Evolutionary conservation across 371 early-diverging fungal genomes (phyloP).

Genomic region (Rhizopus arrhizus): DNA sequence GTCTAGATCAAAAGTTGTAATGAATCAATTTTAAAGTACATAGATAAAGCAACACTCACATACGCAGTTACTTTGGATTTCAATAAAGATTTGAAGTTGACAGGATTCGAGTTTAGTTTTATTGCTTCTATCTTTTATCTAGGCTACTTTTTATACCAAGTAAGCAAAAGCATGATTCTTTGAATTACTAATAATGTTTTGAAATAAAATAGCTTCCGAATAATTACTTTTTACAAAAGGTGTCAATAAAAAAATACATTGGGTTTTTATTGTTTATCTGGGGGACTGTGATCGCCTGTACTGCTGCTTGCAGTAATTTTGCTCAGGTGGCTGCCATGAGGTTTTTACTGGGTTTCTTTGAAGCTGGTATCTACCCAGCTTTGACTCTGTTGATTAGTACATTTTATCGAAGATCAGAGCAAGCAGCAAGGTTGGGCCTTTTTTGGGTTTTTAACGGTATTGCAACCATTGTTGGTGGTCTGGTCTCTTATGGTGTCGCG

Average conservation of each 20-base stretch:
- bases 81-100: slow-evolving; percentile 31
- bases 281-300: slow-evolving; percentile 38
- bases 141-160: slow-evolving; percentile 45
- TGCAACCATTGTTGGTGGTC: slow-evolving; percentile 63
- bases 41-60: slow-evolving; percentile 49
- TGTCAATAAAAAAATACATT: slow-evolving; percentile 38
- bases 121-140: slow-evolving; percentile 44
- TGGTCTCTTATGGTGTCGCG: slow-evolving; percentile 61
- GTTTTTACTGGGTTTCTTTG: slow-evolving; percentile 36
- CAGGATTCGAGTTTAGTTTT: slow-evolving; percentile 35
- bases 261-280: slow-evolving; percentile 38
- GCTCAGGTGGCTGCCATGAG: slow-evolving; percentile 43
- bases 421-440: slow-evolving; percentile 39
- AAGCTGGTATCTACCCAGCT: slow-evolving; percentile 34
- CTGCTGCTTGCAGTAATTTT: slow-evolving; percentile 34
- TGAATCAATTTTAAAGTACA: slow-evolving; percentile 26
- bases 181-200: neutral
- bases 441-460: slow-evolving; percentile 52
- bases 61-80: slow-evolving; percentile 38
- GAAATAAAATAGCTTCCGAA: slow-evolving; percentile 37
- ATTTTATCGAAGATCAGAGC: slow-evolving; percentile 40
- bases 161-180: slow-evolving; percentile 6
- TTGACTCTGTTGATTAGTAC: slow-evolving; percentile 41
- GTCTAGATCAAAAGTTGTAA: neutral
- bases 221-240: slow-evolving; percentile 41